Evolutionary conservation across 139 green algal species (phyloP), one percentile per base, ranked within the genome.

Genomic region (Limnomonas spitsbergensis): DNA sequence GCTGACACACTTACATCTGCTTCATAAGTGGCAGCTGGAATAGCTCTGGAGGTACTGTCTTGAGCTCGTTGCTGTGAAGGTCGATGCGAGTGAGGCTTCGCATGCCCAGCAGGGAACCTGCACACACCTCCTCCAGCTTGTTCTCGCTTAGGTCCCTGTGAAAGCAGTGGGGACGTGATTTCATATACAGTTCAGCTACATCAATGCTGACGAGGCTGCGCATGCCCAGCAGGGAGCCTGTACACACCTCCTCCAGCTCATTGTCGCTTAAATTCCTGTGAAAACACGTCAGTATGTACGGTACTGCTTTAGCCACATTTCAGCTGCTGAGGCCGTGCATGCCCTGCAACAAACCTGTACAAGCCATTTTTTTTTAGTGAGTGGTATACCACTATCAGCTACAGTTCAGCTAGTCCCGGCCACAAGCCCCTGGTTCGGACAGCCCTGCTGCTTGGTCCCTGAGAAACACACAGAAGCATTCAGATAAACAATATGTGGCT

Each of bases 71-170:
- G 56, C 14, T 70, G 24, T 70, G 56, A 4, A 70, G 56, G 56
- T 70, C 56, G 7, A 70, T 7, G 24, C 56, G 56, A 35, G 56
- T 70, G 29, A 70, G 56, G 29, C 56, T 70, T 37, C 9, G 27
- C 24, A 32, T 38, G n/a, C 14, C 9, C 29, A 38, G 14, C 4
- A 70, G 14, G 4, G 56, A 24, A 9, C 29, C 56, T 4, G 9
- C n/a, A 20, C n/a, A 70, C 20, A 61, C 47, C 56, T 70, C 56
- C 14, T 32, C 24, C 4, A 70, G 9, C 14, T 70, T 70, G 56
- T 70, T 70, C 56, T 70, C 56, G 29, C 56, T 70, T 4, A 70
- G 29, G 56, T 70, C 56, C 56, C 56, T 70, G 29, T 61, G 47
- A 61, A 29, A 61, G 47, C 14, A 61, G 47, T 14, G 47, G 47